Conservation (phyloP, 2,329 filamentous ascomycete genomes). For the Akanthomyces muscarius region DNA sequence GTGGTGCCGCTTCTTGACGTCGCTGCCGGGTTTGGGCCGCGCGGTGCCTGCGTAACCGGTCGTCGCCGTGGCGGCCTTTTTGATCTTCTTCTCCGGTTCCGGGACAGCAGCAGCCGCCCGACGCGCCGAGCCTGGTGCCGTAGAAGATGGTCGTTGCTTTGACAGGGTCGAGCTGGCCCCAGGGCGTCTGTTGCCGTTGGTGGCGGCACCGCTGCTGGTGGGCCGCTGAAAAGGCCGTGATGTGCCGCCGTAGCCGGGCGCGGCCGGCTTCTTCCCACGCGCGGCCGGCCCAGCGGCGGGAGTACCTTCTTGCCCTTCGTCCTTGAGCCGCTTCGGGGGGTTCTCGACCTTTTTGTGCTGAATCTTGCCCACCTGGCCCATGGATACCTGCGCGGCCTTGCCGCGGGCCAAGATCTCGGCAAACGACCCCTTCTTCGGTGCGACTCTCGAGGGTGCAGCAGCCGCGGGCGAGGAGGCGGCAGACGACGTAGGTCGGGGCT, state of each 20-base stretch:
- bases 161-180: background rate
- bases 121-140: background rate
- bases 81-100: constrained; percentile 52
- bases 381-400: constrained; percentile 58
- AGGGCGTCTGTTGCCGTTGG: constrained; percentile 28
- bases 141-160: background rate
- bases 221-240: constrained; percentile 10
- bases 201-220: constrained; percentile 23
- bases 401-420: constrained; percentile 71
- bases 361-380: constrained; percentile 64
- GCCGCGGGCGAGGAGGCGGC: constrained; percentile 25
- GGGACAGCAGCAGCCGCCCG: constrained; percentile 25
- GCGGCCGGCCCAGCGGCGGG: background rate
- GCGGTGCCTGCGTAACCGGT: constrained; percentile 64
- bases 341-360: constrained; percentile 65
- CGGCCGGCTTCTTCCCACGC: constrained; percentile 8
- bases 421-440: constrained; percentile 69
- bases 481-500: constrained; percentile 22
- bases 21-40: constrained; percentile 46
- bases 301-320: constrained; percentile 20
- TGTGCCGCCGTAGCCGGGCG: constrained; percentile 31
- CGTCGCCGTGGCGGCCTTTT: constrained; percentile 58
- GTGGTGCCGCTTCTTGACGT: constrained; percentile 29
- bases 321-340: constrained; percentile 26
- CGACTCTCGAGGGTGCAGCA: constrained; percentile 39